phyloP scores from a whole-genome alignment of 129 eudicot genomes.

The Artemisia tridentata region DNA sequence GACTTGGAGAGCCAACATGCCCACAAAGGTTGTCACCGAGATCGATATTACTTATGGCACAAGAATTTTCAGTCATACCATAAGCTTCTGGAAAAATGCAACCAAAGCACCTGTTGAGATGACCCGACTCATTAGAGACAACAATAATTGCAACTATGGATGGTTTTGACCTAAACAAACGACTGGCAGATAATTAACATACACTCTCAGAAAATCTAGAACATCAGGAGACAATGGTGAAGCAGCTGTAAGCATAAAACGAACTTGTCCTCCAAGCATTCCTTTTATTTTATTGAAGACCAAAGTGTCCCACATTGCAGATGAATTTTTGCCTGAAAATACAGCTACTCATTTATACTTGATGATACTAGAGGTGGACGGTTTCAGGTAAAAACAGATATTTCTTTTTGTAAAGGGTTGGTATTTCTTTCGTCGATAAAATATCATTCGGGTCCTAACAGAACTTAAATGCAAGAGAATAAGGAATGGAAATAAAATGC shows the following conservation, averaged over 20 bases:
- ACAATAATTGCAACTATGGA: not conserved
- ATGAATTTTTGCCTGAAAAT: not conserved
- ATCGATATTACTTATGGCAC: not conserved
- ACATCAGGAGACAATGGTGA: constrained; percentile 1
- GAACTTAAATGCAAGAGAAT: no score
- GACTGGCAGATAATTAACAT: not conserved
- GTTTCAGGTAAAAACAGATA: no score
- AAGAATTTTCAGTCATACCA: not conserved
- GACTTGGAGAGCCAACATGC: constrained; percentile 1
- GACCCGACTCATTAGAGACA: not conserved
- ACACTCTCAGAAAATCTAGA: not conserved
- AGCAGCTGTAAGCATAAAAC: not conserved
- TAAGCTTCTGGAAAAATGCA: not conserved
- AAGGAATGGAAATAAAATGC: no score
- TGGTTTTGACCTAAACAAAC: not conserved
- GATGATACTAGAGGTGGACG: no score
- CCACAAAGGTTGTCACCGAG: not conserved
- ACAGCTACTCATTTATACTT: not conserved
- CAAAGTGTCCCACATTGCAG: not conserved
- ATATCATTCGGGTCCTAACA: no score
- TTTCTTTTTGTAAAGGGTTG: no score
- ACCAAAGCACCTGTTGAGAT: not conserved
- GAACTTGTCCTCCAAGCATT: not conserved
- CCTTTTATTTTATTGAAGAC: constrained; percentile 1
- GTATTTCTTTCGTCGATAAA: no score